phyloP scores from a whole-genome alignment of 495 filamentous ascomycete species.

The Chaetomium fimeti region DNA sequence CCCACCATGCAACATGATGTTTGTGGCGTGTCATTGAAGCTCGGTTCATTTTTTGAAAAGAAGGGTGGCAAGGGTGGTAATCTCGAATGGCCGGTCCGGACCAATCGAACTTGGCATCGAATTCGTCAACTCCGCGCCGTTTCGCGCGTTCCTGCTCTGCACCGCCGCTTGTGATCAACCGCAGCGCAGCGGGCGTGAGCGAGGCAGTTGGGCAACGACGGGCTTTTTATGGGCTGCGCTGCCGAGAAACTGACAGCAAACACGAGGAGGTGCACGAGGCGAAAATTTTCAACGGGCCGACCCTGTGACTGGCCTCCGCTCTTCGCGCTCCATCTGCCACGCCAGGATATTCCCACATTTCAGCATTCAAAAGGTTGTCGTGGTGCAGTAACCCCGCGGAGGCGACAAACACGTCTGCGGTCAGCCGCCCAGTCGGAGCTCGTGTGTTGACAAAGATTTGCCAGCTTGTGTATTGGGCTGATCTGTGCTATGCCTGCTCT shows the following conservation, averaged over 20 bases:
- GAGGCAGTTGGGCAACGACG: neutral
- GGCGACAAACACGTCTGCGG: neutral
- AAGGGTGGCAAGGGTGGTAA: constrained; percentile 9
- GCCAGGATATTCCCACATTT: constrained; percentile 1
- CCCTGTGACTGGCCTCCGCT: neutral
- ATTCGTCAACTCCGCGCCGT: constrained; percentile 31
- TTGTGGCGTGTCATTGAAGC: constrained; percentile 40
- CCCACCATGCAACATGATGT: constrained; percentile 28
- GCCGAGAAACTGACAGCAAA: constrained; percentile 2
- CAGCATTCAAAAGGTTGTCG: neutral
- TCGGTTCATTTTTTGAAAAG: constrained; percentile 26
- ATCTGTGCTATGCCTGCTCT: neutral
- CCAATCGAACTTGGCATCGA: constrained; percentile 19
- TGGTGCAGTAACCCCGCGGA: neutral
- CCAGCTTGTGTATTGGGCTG: neutral
- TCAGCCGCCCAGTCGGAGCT: neutral
- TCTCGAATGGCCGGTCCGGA: neutral
- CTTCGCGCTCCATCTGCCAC: constrained; percentile 4
- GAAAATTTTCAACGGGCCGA: constrained; percentile 5
- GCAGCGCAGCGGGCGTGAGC: neutral
- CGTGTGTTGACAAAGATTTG: neutral
- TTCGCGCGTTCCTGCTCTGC: constrained; percentile 27
- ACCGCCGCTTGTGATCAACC: constrained; percentile 4
- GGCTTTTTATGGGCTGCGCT: constrained; percentile 1
- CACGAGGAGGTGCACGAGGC: neutral